phyloP scores from a whole-genome alignment of 2,329 filamentous ascomycete species.

The Fusarium mundagurra region DNA sequence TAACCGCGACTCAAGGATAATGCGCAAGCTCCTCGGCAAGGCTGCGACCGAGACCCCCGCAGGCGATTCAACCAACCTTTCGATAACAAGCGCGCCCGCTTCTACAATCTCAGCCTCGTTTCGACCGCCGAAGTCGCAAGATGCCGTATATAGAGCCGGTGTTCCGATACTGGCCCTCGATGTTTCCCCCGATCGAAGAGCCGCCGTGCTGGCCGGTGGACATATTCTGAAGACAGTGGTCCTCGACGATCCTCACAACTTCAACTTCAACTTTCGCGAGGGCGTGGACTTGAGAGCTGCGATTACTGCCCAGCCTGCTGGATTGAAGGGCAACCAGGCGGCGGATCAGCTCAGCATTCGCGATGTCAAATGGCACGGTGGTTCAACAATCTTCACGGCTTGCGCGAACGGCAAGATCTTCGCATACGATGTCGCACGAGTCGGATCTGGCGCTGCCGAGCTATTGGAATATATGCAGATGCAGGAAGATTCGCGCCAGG shows the following conservation, averaged over 20 bases:
- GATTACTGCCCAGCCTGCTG: slow-evolving; percentile 59
- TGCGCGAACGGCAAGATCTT: slow-evolving; percentile 73
- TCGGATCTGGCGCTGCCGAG: slow-evolving; percentile 55
- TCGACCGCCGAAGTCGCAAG: slow-evolving; percentile 65
- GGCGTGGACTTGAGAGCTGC: slow-evolving; percentile 67
- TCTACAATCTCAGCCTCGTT: slow-evolving; percentile 51
- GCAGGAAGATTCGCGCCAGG: slow-evolving; percentile 69
- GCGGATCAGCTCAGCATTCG: slow-evolving; percentile 71
- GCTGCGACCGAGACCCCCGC: slow-evolving; percentile 57
- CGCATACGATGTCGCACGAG: slow-evolving; percentile 66
- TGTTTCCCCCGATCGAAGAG: slow-evolving; percentile 64
- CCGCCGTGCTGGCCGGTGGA: slow-evolving; percentile 65
- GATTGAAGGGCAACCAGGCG: slow-evolving; percentile 52
- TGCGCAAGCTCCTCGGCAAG: slow-evolving; percentile 70
- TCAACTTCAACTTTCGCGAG: slow-evolving; percentile 59
- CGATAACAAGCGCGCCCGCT: slow-evolving; percentile 58
- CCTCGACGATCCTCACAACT: slow-evolving; percentile 57
- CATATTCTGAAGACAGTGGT: slow-evolving; percentile 70
- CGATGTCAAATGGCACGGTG: slow-evolving; percentile 68
- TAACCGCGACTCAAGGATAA: slow-evolving; percentile 64
- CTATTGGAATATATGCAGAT: slow-evolving; percentile 66
- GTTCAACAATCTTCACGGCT: slow-evolving; percentile 68
- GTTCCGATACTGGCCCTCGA: slow-evolving; percentile 68
- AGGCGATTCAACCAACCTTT: slow-evolving; percentile 50
- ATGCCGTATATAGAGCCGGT: slow-evolving; percentile 61